A percentile compares a stretch with the other conserved stretches of the same genome.
Conservation (phyloP, 78 protist species). For the Monosiga brevicollis region DNA sequence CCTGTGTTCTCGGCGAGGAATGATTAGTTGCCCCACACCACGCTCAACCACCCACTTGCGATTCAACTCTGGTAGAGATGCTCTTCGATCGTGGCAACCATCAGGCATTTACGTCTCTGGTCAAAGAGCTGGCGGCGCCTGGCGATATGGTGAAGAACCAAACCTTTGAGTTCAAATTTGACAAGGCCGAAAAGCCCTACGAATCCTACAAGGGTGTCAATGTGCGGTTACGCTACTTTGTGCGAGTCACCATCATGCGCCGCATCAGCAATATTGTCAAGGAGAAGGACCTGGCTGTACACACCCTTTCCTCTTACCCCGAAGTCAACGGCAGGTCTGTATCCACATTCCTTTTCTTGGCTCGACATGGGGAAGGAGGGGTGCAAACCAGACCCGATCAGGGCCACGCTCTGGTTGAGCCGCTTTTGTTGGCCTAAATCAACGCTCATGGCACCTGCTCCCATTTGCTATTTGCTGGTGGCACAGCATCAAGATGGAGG, state of each 20-base stretch:
- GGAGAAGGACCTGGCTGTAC: constrained; percentile 85
- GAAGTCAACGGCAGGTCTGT: constrained; percentile 44
- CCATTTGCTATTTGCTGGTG: too few relatives aligned
- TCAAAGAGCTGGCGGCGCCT: constrained; percentile 69
- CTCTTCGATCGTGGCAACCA: constrained; percentile 60
- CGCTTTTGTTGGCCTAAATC: too few relatives aligned
- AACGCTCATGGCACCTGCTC: too few relatives aligned
- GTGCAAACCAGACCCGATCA: too few relatives aligned
- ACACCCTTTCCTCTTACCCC: constrained; percentile 35
- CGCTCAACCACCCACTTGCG: too few relatives aligned
- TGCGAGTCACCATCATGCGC: constrained; percentile 62
- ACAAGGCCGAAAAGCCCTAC: constrained; percentile 55
- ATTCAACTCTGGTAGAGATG: too few relatives aligned
- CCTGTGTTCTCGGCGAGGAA: too few relatives aligned
- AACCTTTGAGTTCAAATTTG: constrained; percentile 23
- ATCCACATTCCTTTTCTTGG: neutral
- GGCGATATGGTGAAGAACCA: constrained; percentile 52
- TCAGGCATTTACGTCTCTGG: constrained; percentile 67
- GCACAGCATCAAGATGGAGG: constrained; percentile 86
- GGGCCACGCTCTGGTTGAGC: too few relatives aligned
- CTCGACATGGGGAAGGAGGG: too few relatives aligned
- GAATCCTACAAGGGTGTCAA: constrained; percentile 93
- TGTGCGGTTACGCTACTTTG: constrained; percentile 74
- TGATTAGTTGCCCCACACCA: too few relatives aligned
- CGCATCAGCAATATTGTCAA: constrained; percentile 41